Percentiles rank a stretch among this genome's conserved stretches.
These are phyloP conservation scores for Halteria grandinella DNA, from an alignment of 73 alveolate genomes.

Conservation along the genomic window DNA sequence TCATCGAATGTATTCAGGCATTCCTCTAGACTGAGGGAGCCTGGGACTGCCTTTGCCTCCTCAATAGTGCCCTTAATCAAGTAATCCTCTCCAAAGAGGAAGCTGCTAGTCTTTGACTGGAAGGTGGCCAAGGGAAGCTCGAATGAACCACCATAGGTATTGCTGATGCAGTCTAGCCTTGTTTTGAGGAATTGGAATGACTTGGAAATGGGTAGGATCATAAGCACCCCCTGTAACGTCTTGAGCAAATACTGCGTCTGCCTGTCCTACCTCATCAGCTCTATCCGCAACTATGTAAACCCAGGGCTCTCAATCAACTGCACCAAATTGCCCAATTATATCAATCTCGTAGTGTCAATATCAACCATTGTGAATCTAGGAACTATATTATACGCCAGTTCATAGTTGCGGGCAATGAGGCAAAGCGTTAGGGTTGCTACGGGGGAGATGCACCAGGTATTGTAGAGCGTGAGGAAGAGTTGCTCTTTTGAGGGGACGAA, in stretches of 20 bases:
- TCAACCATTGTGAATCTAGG: conserved; percentile 67
- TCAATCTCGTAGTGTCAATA: conserved; percentile 67
- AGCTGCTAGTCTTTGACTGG: background rate
- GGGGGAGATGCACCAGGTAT: conserved; percentile 84
- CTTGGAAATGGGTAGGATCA: conserved; percentile 85
- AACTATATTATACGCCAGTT: conserved; percentile 76
- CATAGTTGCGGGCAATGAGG: conserved; percentile 79
- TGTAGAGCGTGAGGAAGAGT: conserved; percentile 72
- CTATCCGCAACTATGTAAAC: conserved; percentile 75
- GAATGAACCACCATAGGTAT: conserved; percentile 44
- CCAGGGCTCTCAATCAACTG: conserved; percentile 64
- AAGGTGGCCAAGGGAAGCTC: conserved; percentile 32
- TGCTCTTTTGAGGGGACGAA: conserved; percentile 31
- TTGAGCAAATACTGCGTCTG: conserved; percentile 78
- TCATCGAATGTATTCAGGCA: conserved; percentile 51
- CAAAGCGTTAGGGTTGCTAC: conserved; percentile 80
- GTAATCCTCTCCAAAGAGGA: conserved; percentile 29
- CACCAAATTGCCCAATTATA: conserved; percentile 71
- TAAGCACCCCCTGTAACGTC: conserved; percentile 83
- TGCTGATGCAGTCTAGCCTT: conserved; percentile 81
- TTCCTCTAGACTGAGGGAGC: too few species aligned
- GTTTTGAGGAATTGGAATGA: conserved; percentile 76
- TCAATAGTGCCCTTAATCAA: conserved; percentile 1
- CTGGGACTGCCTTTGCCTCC: too few species aligned
- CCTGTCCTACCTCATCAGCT: conserved; percentile 73